Conservation (phyloP, 2,329 filamentous ascomycete species). For the Nemania diffusa region DNA sequence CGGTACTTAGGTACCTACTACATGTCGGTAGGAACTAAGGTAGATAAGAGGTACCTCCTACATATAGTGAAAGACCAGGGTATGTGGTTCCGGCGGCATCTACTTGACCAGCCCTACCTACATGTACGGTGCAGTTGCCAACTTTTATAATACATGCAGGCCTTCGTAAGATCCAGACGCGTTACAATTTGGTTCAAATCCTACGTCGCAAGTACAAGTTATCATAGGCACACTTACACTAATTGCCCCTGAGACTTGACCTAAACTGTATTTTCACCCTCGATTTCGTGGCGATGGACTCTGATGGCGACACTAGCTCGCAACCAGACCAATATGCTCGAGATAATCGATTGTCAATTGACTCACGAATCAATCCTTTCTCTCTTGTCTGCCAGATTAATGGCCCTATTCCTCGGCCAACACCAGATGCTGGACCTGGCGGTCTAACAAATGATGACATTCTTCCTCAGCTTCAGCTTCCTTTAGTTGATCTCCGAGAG, state of each 20-base stretch:
- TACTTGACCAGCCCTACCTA: too few species aligned
- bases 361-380: constrained; percentile 41
- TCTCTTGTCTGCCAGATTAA: constrained; percentile 31
- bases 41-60: too few species aligned
- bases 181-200: not conserved
- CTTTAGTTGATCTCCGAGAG: constrained; percentile 34
- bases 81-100: too few species aligned
- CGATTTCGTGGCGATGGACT: constrained; percentile 19
- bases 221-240: not conserved
- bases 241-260: not conserved
- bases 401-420: constrained; percentile 15
- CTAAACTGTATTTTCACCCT: not conserved
- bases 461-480: constrained; percentile 39
- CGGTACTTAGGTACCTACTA: too few species aligned
- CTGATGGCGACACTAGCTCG: constrained; percentile 5
- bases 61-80: too few species aligned
- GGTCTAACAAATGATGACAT: constrained; percentile 31
- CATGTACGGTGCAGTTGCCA: too few species aligned
- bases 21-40: too few species aligned
- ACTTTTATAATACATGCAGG: too few species aligned
- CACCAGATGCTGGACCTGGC: constrained; percentile 11
- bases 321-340: constrained; percentile 44
- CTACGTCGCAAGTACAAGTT: not conserved
- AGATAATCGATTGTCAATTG: constrained; percentile 40
- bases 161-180: too few species aligned